Conservation (phyloP, 2,329 filamentous ascomycete genomes). For the Metarhizium album region DNA sequence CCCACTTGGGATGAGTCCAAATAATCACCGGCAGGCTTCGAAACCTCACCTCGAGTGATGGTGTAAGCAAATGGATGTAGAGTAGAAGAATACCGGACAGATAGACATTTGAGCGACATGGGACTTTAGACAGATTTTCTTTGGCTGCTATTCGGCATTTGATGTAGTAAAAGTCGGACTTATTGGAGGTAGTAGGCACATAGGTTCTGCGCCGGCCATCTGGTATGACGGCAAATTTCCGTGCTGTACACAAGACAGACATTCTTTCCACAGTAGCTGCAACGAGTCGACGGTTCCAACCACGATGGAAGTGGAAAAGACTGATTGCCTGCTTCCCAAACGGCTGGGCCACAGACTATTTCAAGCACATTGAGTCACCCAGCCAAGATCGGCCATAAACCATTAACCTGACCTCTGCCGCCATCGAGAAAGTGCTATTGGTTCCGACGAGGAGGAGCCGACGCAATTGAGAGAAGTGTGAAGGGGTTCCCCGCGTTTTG, state of each 20-base stretch:
- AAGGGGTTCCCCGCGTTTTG: background rate
- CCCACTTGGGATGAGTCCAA: conserved; percentile 26
- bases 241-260: background rate
- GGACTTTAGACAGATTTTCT: conserved; percentile 1
- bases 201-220: background rate
- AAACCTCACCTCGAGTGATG: background rate
- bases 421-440: background rate
- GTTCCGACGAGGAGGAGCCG: background rate
- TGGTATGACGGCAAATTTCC: background rate
- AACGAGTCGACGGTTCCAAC: background rate
- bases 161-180: background rate
- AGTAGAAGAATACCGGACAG: background rate
- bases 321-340: background rate
- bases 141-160: background rate
- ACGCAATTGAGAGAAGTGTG: background rate
- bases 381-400: background rate
- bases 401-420: background rate
- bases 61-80: background rate
- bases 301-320: background rate
- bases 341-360: background rate
- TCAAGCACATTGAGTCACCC: background rate
- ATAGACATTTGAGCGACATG: conserved; percentile 1
- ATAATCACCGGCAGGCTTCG: conserved; percentile 4
- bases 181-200: background rate
- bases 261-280: too few species aligned